These are phyloP conservation scores for Kluyveromyces lactis DNA, from an alignment of 805 yeast genomes.

Conservation along the genomic window DNA sequence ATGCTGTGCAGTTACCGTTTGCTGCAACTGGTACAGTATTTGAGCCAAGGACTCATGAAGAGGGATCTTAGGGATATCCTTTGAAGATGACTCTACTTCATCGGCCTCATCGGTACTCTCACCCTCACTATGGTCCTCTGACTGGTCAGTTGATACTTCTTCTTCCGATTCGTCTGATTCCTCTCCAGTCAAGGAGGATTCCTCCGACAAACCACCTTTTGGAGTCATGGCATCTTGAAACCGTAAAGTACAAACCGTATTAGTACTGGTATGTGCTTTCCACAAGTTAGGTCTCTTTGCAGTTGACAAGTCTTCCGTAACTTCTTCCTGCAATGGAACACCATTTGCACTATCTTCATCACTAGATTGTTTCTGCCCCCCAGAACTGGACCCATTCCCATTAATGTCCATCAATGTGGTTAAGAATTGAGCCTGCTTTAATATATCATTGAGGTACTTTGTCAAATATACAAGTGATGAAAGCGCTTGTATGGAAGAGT, in stretches of 20 bases:
- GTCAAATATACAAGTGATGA: conserved; percentile 53
- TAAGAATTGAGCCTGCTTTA: conserved; percentile 15
- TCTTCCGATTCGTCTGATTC: background rate
- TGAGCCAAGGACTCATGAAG: conserved; percentile 51
- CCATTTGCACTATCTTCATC: background rate
- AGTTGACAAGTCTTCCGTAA: background rate
- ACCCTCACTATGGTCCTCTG: background rate
- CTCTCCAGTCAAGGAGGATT: background rate
- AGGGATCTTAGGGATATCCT: conserved; percentile 35
- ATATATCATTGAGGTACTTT: conserved; percentile 39
- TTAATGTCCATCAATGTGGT: conserved; percentile 5
- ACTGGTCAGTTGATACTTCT: too few relatives aligned
- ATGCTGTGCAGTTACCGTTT: conserved; percentile 44
- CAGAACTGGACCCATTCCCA: background rate
- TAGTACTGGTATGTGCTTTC: conserved; percentile 3
- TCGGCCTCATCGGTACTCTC: conserved; percentile 3
- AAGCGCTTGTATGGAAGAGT: conserved; percentile 76
- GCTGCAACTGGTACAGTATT: conserved; percentile 50
- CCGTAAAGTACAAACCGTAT: background rate
- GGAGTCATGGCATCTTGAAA: conserved; percentile 1
- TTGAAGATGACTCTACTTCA: conserved; percentile 6
- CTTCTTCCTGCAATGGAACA: too few relatives aligned
- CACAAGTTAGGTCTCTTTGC: conserved; percentile 1
- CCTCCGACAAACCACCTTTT: conserved; percentile 1
- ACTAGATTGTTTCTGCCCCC: background rate